Conservation (phyloP, 2,329 filamentous ascomycete species). For the Cordyceps pruinosa region DNA sequence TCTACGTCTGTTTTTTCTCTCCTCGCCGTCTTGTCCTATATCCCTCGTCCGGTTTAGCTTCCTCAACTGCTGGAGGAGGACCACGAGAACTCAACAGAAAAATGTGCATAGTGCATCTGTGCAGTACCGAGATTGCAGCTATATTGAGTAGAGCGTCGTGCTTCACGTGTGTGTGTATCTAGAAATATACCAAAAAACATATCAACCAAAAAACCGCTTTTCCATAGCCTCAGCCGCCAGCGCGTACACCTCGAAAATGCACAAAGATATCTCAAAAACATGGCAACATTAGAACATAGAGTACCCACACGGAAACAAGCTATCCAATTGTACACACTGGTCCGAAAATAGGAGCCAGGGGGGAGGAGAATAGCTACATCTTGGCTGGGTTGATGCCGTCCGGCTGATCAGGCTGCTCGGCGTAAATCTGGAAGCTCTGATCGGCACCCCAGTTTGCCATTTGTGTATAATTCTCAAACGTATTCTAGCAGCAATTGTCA, state of each 20-base stretch:
- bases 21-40: background rate
- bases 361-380: background rate
- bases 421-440: slow-evolving; percentile 46
- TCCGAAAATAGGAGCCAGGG: background rate
- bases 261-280: background rate
- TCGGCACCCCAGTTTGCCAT: slow-evolving; percentile 45
- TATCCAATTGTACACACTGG: background rate
- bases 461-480: slow-evolving; percentile 52
- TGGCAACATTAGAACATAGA: background rate
- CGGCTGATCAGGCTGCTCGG: slow-evolving; percentile 17
- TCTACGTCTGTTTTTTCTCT: slow-evolving; percentile 3
- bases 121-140: background rate
- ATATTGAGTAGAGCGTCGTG: slow-evolving; percentile 6
- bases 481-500: slow-evolving; percentile 35
- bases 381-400: slow-evolving; percentile 2
- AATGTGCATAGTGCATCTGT: background rate
- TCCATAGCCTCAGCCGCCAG: background rate
- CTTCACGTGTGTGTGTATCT: background rate
- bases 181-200: background rate
- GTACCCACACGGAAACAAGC: background rate
- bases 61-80: no score
- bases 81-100: background rate
- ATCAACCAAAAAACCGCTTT: background rate
- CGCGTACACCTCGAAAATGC: background rate
- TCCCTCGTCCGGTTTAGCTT: no score